Evolutionary conservation across 495 filamentous ascomycete genomes (phyloP).

Genomic region (Penicillium simplicissimum): DNA sequence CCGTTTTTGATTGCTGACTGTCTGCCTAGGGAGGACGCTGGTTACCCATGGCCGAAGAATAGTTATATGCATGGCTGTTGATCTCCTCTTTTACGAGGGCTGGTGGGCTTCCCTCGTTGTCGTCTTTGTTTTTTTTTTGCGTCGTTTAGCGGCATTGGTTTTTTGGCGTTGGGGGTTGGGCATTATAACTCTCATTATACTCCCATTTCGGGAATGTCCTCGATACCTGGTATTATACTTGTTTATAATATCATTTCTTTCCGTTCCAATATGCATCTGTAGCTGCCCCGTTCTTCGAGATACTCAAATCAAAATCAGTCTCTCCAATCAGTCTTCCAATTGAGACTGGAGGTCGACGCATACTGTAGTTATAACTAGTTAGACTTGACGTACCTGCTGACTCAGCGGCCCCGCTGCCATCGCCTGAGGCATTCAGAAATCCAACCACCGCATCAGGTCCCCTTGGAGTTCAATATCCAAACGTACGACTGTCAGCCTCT

Average conservation of each 20-base stretch:
- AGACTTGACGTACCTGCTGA: no score
- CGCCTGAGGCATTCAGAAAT: neutral
- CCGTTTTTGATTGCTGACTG: neutral
- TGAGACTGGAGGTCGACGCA: no score
- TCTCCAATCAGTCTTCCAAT: no score
- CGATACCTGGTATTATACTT: conserved; percentile 15
- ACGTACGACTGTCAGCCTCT: neutral
- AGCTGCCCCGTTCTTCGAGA: no score
- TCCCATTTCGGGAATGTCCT: conserved; percentile 2
- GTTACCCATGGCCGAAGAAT: conserved; percentile 52
- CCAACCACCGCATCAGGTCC: neutral
- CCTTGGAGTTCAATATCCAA: neutral
- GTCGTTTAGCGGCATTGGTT: conserved; percentile 39
- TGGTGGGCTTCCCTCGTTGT: neutral
- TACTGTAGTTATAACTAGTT: no score
- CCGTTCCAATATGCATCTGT: neutral
- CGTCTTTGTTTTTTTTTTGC: conserved; percentile 15
- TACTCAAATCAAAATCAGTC: no score
- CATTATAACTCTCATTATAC: conserved; percentile 5
- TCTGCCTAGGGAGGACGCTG: conserved; percentile 34
- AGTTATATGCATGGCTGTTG: conserved; percentile 49
- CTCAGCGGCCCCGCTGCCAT: conserved; percentile 1
- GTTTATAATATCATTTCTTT: conserved; percentile 1
- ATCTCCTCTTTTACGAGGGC: neutral
- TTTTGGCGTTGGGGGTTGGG: conserved; percentile 33